Percentiles rank a stretch among this genome's conserved stretches.
Evolutionary conservation across 2,329 filamentous ascomycete species (phyloP).

Genomic region (Septoria petroselini): DNA sequence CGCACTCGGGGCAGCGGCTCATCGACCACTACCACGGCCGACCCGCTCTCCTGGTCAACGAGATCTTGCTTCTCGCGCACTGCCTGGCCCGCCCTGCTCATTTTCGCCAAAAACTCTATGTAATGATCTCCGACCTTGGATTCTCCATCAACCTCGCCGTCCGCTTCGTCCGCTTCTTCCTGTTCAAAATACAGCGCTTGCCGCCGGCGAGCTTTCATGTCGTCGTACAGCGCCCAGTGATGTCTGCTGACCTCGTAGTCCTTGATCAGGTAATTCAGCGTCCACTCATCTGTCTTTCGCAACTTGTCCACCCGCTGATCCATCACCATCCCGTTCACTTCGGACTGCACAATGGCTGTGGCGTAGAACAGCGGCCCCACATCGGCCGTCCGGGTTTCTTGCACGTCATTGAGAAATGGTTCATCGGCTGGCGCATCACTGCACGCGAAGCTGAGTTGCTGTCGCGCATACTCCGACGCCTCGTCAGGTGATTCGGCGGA

Average conservation of each 20-base stretch:
- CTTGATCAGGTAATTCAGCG: constrained; percentile 71
- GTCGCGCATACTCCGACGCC: constrained; percentile 10
- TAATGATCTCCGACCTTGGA: constrained; percentile 49
- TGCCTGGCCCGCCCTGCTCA: constrained; percentile 56
- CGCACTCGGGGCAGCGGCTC: constrained; percentile 14
- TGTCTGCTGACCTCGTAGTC: constrained; percentile 51
- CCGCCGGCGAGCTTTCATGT: constrained; percentile 56
- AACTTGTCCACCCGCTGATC: constrained; percentile 55
- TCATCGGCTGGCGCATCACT: constrained; percentile 14
- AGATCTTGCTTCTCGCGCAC: constrained; percentile 58
- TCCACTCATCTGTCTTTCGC: constrained; percentile 56
- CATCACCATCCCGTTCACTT: constrained; percentile 61
- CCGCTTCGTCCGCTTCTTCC: constrained; percentile 40
- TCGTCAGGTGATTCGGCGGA: constrained; percentile 1
- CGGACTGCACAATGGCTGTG: constrained; percentile 69
- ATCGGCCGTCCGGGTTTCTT: constrained; percentile 12
- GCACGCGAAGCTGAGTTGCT: constrained; percentile 1
- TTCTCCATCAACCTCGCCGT: constrained; percentile 27
- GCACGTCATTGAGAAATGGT: constrained; percentile 16
- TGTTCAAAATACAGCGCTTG: constrained; percentile 45
- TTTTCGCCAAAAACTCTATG: constrained; percentile 42
- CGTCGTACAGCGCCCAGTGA: constrained; percentile 52
- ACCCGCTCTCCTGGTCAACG: constrained; percentile 49
- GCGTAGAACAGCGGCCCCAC: constrained; percentile 59
- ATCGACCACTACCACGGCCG: constrained; percentile 40